These are phyloP conservation scores for Bjerkandera adusta DNA, from an alignment of 1,284 basidiomycete genomes.

Conservation along the genomic window DNA sequence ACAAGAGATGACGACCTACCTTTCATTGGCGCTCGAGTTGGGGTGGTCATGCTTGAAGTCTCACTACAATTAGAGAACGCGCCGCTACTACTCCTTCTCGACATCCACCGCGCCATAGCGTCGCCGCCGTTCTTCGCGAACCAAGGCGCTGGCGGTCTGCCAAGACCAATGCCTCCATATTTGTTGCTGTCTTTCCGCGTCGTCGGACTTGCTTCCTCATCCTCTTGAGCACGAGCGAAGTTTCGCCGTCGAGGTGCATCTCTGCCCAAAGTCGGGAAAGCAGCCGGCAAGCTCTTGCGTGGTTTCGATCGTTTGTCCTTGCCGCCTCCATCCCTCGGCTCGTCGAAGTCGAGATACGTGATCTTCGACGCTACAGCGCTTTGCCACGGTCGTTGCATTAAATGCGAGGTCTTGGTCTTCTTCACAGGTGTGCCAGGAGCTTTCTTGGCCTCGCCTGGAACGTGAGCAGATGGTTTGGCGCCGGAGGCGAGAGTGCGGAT, in stretches of 20 bases:
- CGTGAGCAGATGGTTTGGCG: slow-evolving; percentile 43
- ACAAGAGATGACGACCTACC: slow-evolving; percentile 35
- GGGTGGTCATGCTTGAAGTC: slow-evolving; percentile 57
- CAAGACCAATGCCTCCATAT: slow-evolving; percentile 68
- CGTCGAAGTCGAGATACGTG: slow-evolving; percentile 51
- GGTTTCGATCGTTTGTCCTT: slow-evolving; percentile 46
- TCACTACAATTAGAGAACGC: slow-evolving; percentile 75
- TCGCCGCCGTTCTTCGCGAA: slow-evolving; percentile 22
- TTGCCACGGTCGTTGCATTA: slow-evolving; percentile 71
- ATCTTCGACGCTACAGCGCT: slow-evolving; percentile 72
- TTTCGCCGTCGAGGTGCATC: slow-evolving; percentile 16
- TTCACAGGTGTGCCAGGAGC: slow-evolving; percentile 81
- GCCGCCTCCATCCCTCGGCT: slow-evolving; percentile 17
- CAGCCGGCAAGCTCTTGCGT: slow-evolving; percentile 72
- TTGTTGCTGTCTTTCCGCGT: slow-evolving; percentile 40
- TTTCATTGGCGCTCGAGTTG: slow-evolving; percentile 50
- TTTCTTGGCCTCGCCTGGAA: slow-evolving; percentile 47
- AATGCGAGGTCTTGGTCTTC: slow-evolving; percentile 57
- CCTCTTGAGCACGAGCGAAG: slow-evolving; percentile 46
- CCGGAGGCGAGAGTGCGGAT: slow-evolving; percentile 63
- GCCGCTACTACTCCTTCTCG: slow-evolving; percentile 74
- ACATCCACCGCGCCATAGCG: slow-evolving; percentile 50
- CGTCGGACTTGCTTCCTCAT: slow-evolving; percentile 57
- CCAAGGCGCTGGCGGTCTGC: slow-evolving; percentile 43
- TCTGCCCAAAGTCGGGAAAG: slow-evolving; percentile 41